phyloP scores from a whole-genome alignment of 129 eudicot genomes.

The Artemisia argyi region DNA sequence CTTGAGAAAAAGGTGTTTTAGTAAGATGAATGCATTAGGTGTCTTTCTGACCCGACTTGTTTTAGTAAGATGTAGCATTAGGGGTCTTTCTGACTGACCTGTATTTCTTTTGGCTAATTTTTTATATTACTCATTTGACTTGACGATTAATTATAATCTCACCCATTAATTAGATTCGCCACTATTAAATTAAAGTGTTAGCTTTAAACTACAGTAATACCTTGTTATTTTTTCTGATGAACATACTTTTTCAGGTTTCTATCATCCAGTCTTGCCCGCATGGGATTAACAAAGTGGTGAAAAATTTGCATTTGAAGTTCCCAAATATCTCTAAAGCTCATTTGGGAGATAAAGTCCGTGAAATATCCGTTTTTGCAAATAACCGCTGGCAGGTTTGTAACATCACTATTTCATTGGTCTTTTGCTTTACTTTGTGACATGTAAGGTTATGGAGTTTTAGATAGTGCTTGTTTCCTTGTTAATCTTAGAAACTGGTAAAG shows the following conservation, averaged over 20 bases:
- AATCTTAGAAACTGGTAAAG: background rate
- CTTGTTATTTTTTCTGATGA: slow-evolving; percentile 8
- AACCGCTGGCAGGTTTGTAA: slow-evolving; percentile 87
- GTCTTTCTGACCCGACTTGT: too few relatives aligned
- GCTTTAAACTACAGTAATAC: background rate
- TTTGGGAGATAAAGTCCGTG: slow-evolving; percentile 74
- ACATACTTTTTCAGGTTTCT: slow-evolving; percentile 50
- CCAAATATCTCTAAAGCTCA: slow-evolving; percentile 61
- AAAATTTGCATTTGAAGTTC: slow-evolving; percentile 54
- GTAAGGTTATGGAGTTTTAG: background rate
- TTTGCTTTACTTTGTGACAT: background rate
- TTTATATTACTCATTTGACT: background rate
- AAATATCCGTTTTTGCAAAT: slow-evolving; percentile 62
- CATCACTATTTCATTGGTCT: background rate
- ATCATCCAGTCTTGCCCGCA: slow-evolving; percentile 61
- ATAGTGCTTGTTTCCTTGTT: background rate
- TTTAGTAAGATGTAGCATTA: too few relatives aligned
- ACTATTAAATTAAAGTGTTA: background rate
- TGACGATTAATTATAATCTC: too few relatives aligned
- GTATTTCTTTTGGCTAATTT: background rate
- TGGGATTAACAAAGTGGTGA: slow-evolving; percentile 61
- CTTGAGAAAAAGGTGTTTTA: background rate
- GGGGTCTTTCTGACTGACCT: too few relatives aligned
- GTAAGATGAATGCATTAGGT: too few relatives aligned
- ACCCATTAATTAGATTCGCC: background rate